Conservation (phyloP, 768 basidiomycete species). For the Harrya chromipes region DNA sequence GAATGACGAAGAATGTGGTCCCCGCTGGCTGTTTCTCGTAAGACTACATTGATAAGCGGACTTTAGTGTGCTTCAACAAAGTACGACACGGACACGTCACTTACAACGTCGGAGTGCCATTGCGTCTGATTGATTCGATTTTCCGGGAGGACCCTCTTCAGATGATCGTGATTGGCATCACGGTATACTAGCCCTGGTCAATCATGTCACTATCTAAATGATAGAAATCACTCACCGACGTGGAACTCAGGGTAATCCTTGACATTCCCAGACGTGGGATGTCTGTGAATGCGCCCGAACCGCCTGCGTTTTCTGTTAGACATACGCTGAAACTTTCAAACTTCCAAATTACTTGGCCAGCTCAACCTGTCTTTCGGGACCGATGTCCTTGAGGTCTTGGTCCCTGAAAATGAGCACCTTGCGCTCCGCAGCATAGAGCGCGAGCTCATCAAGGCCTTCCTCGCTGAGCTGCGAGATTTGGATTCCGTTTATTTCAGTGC, state of each 20-base stretch:
- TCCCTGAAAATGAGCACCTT: slow-evolving; percentile 56
- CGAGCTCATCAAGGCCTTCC: slow-evolving; percentile 53
- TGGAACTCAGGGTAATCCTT: slow-evolving; percentile 59
- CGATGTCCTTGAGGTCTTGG: slow-evolving; percentile 61
- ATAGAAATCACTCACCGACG: slow-evolving; percentile 39
- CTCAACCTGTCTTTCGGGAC: slow-evolving; percentile 50
- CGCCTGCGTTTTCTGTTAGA: slow-evolving; percentile 25
- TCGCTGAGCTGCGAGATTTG: slow-evolving; percentile 51
- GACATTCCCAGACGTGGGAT: slow-evolving; percentile 50
- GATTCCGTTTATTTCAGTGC: slow-evolving; percentile 48
- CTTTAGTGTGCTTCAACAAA: not conserved
- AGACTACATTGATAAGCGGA: slow-evolving; percentile 29
- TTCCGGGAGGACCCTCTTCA: slow-evolving; percentile 40
- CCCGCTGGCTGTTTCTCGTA: slow-evolving; percentile 56
- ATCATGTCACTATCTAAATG: not conserved
- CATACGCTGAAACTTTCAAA: not conserved
- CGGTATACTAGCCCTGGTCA: slow-evolving; percentile 42
- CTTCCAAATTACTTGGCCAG: slow-evolving; percentile 37
- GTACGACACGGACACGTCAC: slow-evolving; percentile 10
- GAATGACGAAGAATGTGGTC: slow-evolving; percentile 55
- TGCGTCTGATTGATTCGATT: slow-evolving; percentile 41
- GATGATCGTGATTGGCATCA: slow-evolving; percentile 41
- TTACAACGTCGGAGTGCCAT: slow-evolving; percentile 57
- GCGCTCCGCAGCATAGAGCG: slow-evolving; percentile 48
- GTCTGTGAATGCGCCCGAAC: slow-evolving; percentile 45